phyloP scores from a whole-genome alignment of 768 basidiomycete genomes.

The Boletus reticuloceps region DNA sequence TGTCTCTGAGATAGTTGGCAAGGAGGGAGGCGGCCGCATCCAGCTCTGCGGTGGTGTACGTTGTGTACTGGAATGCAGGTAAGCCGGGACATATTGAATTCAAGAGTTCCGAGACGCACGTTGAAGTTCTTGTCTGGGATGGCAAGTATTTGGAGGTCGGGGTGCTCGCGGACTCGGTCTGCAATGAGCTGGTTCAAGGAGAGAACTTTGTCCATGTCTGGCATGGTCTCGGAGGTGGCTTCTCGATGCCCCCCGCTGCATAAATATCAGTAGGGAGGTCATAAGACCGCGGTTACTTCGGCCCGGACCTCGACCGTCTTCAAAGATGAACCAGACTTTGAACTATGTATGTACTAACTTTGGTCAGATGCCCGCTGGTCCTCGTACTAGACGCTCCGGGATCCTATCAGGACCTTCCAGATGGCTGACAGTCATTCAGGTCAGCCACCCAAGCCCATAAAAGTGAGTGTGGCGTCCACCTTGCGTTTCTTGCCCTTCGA shows the following conservation, averaged over 20 bases:
- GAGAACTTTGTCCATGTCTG: constrained; percentile 10
- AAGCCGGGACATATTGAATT: background rate
- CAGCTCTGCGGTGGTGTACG: constrained; percentile 22
- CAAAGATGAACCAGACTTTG: too few species aligned
- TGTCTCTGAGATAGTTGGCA: constrained; percentile 21
- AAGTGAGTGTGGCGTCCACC: background rate
- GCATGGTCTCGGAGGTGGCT: constrained; percentile 6
- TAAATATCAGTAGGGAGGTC: background rate
- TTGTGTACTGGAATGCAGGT: constrained; percentile 17
- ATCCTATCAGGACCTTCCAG: background rate
- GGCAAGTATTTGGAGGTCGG: constrained; percentile 20
- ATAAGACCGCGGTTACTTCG: background rate
- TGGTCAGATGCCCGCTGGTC: background rate
- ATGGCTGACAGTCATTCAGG: constrained; percentile 13
- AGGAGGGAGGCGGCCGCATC: constrained; percentile 28
- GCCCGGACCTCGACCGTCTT: background rate
- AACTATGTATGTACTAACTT: background rate
- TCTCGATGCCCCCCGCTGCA: too few species aligned
- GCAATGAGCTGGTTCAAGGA: constrained; percentile 29
- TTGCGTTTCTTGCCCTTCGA: background rate
- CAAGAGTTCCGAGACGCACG: background rate
- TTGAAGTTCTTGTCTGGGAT: constrained; percentile 26
- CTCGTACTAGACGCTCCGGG: background rate
- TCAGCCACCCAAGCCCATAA: constrained; percentile 23
- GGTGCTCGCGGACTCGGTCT: constrained; percentile 16